Evolutionary conservation across 129 eudicot species (phyloP).

Genomic region (Erigeron canadensis): DNA sequence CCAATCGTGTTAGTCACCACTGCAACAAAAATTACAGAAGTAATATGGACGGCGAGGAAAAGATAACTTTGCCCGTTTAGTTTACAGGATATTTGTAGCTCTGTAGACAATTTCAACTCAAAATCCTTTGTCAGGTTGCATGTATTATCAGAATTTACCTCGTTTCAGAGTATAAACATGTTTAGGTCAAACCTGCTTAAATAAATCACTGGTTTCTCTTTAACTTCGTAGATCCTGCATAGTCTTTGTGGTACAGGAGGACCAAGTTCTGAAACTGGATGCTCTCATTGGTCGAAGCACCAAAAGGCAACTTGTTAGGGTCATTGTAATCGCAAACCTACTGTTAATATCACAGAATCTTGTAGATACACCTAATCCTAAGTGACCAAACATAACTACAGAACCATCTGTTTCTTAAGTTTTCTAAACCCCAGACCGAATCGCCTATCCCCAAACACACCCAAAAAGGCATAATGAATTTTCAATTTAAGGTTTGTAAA

Average conservation of each 20-base stretch:
- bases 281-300: constrained; percentile 64
- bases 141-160: background rate
- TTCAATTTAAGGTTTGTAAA: constrained; percentile 44
- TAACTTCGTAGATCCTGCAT: constrained; percentile 37
- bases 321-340: constrained; percentile 80
- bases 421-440: constrained; percentile 86
- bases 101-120: constrained; percentile 19
- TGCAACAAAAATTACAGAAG: no score
- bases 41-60: no score
- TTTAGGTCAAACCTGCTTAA: constrained; percentile 24
- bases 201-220: constrained; percentile 55
- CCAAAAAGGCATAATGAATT: constrained; percentile 88
- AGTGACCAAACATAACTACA: constrained; percentile 78
- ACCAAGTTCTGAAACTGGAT: constrained; percentile 65
- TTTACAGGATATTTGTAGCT: background rate
- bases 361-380: constrained; percentile 95
- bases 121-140: constrained; percentile 18
- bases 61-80: no score
- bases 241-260: constrained; percentile 68
- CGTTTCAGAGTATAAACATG: constrained; percentile 15
- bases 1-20: no score
- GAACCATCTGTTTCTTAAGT: constrained; percentile 49
- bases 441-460: constrained; percentile 72
- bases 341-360: constrained; percentile 67
- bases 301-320: constrained; percentile 73